Conservation (phyloP, 2,329 filamentous ascomycete genomes). For the Malbranchea cinnamomea region DNA sequence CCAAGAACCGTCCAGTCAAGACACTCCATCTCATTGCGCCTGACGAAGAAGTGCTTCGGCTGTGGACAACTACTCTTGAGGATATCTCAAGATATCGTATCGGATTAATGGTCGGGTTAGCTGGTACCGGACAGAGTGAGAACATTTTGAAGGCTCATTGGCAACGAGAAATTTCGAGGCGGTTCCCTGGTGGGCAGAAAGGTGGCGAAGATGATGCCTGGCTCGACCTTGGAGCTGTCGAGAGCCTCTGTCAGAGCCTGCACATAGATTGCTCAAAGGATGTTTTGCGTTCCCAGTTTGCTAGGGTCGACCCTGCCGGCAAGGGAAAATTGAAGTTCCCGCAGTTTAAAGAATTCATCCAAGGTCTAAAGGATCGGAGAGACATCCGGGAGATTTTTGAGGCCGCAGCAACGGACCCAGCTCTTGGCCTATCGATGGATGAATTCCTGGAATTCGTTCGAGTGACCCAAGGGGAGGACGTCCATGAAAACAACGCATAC, state of each 20-base stretch:
- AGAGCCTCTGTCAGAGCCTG: slow-evolving; percentile 71
- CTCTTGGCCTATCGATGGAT: slow-evolving; percentile 50
- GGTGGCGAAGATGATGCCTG: slow-evolving; percentile 47
- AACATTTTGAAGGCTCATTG: slow-evolving; percentile 72
- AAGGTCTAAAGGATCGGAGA: slow-evolving; percentile 65
- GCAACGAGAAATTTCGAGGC: slow-evolving; percentile 65
- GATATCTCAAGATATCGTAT: slow-evolving; percentile 74
- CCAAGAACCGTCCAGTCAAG: slow-evolving; percentile 56
- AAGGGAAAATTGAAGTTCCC: slow-evolving; percentile 56
- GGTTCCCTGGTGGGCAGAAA: slow-evolving; percentile 33
- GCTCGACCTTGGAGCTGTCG: slow-evolving; percentile 66
- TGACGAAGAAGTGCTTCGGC: slow-evolving; percentile 51
- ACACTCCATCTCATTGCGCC: slow-evolving; percentile 77
- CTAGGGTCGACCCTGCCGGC: slow-evolving; percentile 50
- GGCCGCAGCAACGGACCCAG: slow-evolving; percentile 41
- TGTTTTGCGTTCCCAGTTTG: slow-evolving; percentile 59
- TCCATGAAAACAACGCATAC: slow-evolving; percentile 46
- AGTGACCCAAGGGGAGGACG: slow-evolving; percentile 59
- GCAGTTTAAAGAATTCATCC: slow-evolving; percentile 74
- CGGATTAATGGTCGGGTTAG: slow-evolving; percentile 76
- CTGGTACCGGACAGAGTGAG: slow-evolving; percentile 59
- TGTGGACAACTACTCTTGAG: slow-evolving; percentile 76
- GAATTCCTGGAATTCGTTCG: slow-evolving; percentile 67
- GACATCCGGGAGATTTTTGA: slow-evolving; percentile 67
- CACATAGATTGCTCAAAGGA: slow-evolving; percentile 79